phyloP scores from a whole-genome alignment of 2,329 filamentous ascomycete genomes.

The Clonostachys sp. region DNA sequence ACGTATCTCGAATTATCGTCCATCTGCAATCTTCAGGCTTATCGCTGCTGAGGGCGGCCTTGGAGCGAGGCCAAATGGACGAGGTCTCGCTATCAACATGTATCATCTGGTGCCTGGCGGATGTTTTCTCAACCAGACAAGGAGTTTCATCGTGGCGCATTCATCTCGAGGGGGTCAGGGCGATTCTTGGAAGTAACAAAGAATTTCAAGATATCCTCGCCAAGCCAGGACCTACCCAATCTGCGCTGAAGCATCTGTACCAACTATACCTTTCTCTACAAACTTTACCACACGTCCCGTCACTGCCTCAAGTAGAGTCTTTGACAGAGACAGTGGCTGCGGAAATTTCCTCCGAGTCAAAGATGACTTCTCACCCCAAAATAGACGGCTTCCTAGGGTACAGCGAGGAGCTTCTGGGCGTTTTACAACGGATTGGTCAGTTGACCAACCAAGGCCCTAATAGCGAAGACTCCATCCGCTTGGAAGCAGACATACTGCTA shows the following conservation, averaged over 20 bases:
- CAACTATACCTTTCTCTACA: conserved; percentile 17
- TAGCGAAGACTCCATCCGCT: neutral
- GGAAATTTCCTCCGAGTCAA: conserved; percentile 5
- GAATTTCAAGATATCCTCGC: neutral
- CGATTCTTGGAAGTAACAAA: conserved; percentile 7
- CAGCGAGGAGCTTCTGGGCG: conserved; percentile 15
- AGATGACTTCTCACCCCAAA: no score
- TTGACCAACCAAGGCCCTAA: neutral
- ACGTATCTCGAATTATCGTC: conserved; percentile 8
- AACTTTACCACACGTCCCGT: conserved; percentile 14
- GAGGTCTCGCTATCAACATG: conserved; percentile 16
- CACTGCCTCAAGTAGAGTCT: neutral
- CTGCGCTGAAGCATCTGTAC: conserved; percentile 17
- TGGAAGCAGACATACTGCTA: conserved; percentile 11
- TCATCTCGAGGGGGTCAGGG: conserved; percentile 16
- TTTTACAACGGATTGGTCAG: conserved; percentile 13
- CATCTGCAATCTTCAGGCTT: conserved; percentile 16
- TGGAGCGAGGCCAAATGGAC: conserved; percentile 11
- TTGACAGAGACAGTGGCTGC: neutral
- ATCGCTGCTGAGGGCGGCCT: conserved; percentile 10
- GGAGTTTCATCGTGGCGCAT: conserved; percentile 13
- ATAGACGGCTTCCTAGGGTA: conserved; percentile 19
- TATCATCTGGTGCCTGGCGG: conserved; percentile 19
- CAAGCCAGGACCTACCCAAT: conserved; percentile 1
- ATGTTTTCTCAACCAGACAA: conserved; percentile 14